Conservation (phyloP, 1,139 yeast genomes). For the Arxiozyma slooffiae region DNA sequence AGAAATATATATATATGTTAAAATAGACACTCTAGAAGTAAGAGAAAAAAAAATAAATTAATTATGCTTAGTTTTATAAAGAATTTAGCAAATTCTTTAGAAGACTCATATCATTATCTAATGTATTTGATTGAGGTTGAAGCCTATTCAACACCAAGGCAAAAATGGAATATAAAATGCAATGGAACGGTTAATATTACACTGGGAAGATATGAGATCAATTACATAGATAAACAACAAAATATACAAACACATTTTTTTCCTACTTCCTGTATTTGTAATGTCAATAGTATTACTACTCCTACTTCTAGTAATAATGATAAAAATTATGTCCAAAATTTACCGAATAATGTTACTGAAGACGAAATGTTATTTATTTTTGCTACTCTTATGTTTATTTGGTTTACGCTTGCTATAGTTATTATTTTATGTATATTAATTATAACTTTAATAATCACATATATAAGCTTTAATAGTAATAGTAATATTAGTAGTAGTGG, state of each 20-base stretch:
- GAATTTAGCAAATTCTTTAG: neutral
- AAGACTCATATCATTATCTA: neutral
- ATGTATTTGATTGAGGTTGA: neutral
- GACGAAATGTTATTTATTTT: conserved; percentile 4
- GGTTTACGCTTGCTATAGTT: conserved; percentile 4
- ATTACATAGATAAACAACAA: neutral
- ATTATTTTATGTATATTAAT: neutral
- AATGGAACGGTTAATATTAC: neutral
- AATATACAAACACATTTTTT: neutral
- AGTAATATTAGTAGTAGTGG: neutral
- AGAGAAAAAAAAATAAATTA: too few species aligned
- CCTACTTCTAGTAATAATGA: too few species aligned
- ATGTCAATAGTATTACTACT: too few species aligned
- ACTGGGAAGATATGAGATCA: neutral
- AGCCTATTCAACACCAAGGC: neutral
- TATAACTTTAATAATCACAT: neutral
- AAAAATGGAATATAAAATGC: neutral
- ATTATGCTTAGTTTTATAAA: neutral
- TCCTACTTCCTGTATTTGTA: too few species aligned
- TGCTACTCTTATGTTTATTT: conserved; percentile 1
- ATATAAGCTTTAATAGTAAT: neutral
- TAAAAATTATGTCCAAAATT: neutral
- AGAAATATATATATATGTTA: too few species aligned
- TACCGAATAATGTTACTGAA: neutral
- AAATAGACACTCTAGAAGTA: too few species aligned